Percentiles rank a stretch among this genome's conserved stretches.
Conservation (phyloP, 1,139 yeast species). For the Saccharomyces hybrid region DNA sequence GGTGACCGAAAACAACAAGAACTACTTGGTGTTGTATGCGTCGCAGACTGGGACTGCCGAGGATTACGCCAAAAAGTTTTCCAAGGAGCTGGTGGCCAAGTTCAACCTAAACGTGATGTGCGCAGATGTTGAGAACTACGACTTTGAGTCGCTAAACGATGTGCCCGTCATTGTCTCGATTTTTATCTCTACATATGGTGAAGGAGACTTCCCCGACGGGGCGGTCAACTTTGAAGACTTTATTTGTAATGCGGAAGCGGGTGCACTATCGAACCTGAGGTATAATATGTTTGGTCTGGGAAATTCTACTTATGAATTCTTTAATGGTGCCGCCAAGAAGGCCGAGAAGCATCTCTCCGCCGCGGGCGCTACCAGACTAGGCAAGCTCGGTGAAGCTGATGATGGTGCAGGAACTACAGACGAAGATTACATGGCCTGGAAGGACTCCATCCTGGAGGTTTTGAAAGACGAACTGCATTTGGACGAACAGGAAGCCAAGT, state of each 20-base stretch:
- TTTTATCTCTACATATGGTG: constrained; percentile 91
- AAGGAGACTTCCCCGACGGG: constrained; percentile 96
- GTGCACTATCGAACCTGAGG: constrained; percentile 54
- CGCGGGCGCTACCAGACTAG: constrained; percentile 66
- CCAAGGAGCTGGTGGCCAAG: constrained; percentile 78
- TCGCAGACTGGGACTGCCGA: constrained; percentile 99
- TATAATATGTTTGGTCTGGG: constrained; percentile 85
- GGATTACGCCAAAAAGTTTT: constrained; percentile 84
- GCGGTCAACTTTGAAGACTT: constrained; percentile 66
- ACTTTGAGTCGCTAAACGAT: constrained; percentile 63
- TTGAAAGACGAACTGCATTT: constrained; percentile 58
- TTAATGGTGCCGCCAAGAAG: constrained; percentile 72
- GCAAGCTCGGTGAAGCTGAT: constrained; percentile 81
- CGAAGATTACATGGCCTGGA: constrained; percentile 92
- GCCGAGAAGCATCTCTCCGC: constrained; percentile 40
- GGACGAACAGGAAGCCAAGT: constrained; percentile 67
- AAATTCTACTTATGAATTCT: constrained; percentile 86
- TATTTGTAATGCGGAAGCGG: constrained; percentile 45
- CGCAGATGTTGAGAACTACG: constrained; percentile 83
- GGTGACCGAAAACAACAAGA: constrained; percentile 56
- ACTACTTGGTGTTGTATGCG: constrained; percentile 77
- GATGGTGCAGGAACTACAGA: constrained; percentile 93
- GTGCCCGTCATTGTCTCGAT: constrained; percentile 52
- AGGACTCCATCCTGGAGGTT: constrained; percentile 61
- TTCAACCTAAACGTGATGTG: constrained; percentile 69